phyloP scores from a whole-genome alignment of 441 rosid genomes.

The Populus trichocarpa region DNA sequence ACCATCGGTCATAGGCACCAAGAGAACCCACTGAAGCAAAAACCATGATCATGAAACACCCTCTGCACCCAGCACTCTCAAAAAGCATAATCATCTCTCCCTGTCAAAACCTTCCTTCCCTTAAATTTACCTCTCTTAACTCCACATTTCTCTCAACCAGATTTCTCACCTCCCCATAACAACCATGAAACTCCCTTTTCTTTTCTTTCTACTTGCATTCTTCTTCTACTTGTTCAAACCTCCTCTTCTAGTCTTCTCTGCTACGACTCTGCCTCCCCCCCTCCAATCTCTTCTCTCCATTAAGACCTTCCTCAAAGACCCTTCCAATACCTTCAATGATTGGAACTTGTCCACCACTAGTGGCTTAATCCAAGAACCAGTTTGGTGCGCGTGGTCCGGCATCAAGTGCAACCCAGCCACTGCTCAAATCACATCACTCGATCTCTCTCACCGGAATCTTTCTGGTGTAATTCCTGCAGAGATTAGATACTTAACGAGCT shows the following conservation, averaged over 20 bases:
- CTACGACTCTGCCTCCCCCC: slow-evolving; percentile 46
- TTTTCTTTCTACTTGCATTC: slow-evolving; percentile 23
- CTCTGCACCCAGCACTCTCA: slow-evolving; percentile 51
- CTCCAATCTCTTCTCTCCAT: slow-evolving; percentile 68
- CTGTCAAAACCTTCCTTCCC: slow-evolving; percentile 51
- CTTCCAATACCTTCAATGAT: slow-evolving; percentile 51
- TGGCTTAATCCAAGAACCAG: slow-evolving; percentile 22
- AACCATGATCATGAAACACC: slow-evolving; percentile 49
- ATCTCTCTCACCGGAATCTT: slow-evolving; percentile 68
- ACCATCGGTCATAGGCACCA: slow-evolving; percentile 21
- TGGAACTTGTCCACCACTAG: slow-evolving; percentile 39
- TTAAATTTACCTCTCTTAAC: slow-evolving; percentile 40
- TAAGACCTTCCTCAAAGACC: slow-evolving; percentile 59
- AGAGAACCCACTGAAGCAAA: slow-evolving; percentile 37
- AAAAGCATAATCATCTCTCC: slow-evolving; percentile 33
- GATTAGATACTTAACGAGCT: slow-evolving; percentile 49
- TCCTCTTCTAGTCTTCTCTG: slow-evolving; percentile 16
- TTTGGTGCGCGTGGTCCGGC: slow-evolving; percentile 92
- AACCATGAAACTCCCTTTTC: slow-evolving; percentile 48
- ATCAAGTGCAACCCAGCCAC: slow-evolving; percentile 52
- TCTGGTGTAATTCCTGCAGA: slow-evolving; percentile 63
- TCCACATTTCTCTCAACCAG: slow-evolving; percentile 21
- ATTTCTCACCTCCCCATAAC: slow-evolving; percentile 23
- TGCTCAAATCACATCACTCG: slow-evolving; percentile 54
- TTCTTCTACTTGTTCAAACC: slow-evolving; percentile 23